Conservation (phyloP, 305 asterid genomes). For the Fraxinus angustifolia region DNA sequence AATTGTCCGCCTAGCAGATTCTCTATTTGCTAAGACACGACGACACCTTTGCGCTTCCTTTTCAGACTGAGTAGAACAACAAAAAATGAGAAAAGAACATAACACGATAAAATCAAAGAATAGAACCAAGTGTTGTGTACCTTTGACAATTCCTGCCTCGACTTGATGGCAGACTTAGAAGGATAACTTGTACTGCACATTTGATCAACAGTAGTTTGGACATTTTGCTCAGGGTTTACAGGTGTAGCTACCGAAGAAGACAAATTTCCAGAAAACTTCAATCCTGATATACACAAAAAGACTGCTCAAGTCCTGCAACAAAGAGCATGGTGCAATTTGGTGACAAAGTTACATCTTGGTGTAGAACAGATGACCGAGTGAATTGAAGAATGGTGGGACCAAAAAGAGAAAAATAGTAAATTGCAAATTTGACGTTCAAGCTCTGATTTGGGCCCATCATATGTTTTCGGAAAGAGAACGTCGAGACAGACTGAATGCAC, state of each 20-base stretch:
- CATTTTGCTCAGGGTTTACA: slow-evolving; percentile 14
- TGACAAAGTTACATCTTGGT: slow-evolving; percentile 1
- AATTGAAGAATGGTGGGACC: background rate
- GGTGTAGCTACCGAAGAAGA: slow-evolving; percentile 5
- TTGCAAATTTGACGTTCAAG: background rate
- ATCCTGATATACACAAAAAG: slow-evolving; percentile 32
- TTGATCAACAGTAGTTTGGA: slow-evolving; percentile 17
- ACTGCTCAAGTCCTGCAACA: slow-evolving; percentile 19
- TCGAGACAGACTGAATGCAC: no score
- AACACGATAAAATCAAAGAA: background rate
- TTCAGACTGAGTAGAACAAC: slow-evolving; percentile 42
- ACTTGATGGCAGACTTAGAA: slow-evolving; percentile 28
- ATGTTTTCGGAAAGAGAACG: background rate
- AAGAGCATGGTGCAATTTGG: background rate
- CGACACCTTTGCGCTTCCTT: slow-evolving; percentile 52
- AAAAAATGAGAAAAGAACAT: background rate
- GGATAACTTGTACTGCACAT: slow-evolving; percentile 18
- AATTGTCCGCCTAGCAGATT: slow-evolving; percentile 83
- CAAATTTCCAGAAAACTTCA: slow-evolving; percentile 13
- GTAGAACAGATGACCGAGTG: background rate
- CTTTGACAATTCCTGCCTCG: slow-evolving; percentile 41
- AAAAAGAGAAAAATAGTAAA: background rate
- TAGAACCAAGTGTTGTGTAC: slow-evolving; percentile 23
- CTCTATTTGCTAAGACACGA: slow-evolving; percentile 76
- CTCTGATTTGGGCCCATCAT: background rate